Evolutionary conservation across 768 basidiomycete species (phyloP), one percentile per base, ranked within the genome.

Genomic region (Porpolomopsis calyptriformis): DNA sequence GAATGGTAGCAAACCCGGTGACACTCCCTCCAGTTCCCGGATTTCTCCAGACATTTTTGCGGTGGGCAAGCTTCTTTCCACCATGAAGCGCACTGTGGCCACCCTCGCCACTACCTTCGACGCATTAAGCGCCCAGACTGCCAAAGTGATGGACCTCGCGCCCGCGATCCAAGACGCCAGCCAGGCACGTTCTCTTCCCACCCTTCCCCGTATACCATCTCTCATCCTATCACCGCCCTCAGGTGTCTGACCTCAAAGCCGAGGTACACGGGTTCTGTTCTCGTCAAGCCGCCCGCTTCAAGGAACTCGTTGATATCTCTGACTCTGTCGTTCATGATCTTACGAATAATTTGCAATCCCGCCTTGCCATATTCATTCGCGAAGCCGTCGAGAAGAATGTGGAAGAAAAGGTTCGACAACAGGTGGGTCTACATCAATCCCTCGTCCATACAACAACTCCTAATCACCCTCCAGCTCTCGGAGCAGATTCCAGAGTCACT

Each of bases 71-170:
- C 52, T 76, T 11, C 64, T 76, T 16, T 52, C 60, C 8, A 64
- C 67, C 18, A 72, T 77, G 67, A 72, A 71, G 47, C 54, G 58
- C 14, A 69, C 72, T 4, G 53, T 77, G 4, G 48, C 52, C 1
- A 55, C 60, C 0, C 60, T 78, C 45, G 62, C 68, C 2, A 53
- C 55, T 10, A 69, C 72, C 1, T 70, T 78, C 52, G 71, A 71
- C 31, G 58, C 54, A 1, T 60, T 80, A 4, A 71, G 64, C 4
- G 57, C 59, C n/a, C 75, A 78, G 48, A 68, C 70, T 0, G 63
- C 65, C 37, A 64, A 60, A 31, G 60, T 78, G 38, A 65, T 70
- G 1, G 59, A 64, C 7, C 52, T 76, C 24, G 66, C 67, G 14
- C 65, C 71, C 4, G 69, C 71, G 16, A 62, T 73, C 31, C 71